Base-by-base conservation (phyloP, 306 rosid genomes). In the Elaeagnus macrophylla region DNA sequence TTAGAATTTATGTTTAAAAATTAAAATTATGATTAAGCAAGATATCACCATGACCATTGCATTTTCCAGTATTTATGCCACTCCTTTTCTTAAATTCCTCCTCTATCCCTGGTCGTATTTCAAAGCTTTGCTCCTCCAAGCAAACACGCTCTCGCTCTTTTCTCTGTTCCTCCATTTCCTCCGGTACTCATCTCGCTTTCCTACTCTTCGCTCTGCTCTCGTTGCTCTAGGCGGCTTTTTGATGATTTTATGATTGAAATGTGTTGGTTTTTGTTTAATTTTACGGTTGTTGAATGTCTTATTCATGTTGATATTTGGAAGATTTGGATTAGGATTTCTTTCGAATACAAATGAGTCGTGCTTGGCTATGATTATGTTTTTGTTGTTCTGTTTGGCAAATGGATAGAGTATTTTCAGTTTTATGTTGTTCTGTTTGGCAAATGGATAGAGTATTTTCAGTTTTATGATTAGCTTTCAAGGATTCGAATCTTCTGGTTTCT, bases 151-250 rank as follows among this genome's bases (percentile, higher is more conserved):
- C 60, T 50, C 32, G 44, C 38, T 65, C 18, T 16, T 9, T 66
- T 55, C 49, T 53, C 37, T 60, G 79, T 38, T 59, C 59, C 61
- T 63, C 76, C 60, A 53, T 75, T 61, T 68, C 70, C 60, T 71
- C 79, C 38, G 84, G 80, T 72, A 51, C 49, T 19, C 46, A 48
- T 15, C 49, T 35, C 25, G 25, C n/a, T 43, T 14, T 19, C 41
- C 17, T 42, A 57, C 49, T 20, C n/a, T 45, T 43, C 59, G 39
- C 52, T 14, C 54, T 8, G 10, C 32, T 14, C n/a, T n/a, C n/a
- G n/a, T n/a, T 20, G 2, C 32, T 20, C 32, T 20, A 0, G 32
- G 32, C 1, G 32, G 3, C 32, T 20, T 20, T 20, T 20, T 20
- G 39, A 12, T 32, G 0, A 0, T 40, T 14, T 7, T 2, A 17